phyloP scores from a whole-genome alignment of 306 rosid species.

The Cyclanthera cordifolia region DNA sequence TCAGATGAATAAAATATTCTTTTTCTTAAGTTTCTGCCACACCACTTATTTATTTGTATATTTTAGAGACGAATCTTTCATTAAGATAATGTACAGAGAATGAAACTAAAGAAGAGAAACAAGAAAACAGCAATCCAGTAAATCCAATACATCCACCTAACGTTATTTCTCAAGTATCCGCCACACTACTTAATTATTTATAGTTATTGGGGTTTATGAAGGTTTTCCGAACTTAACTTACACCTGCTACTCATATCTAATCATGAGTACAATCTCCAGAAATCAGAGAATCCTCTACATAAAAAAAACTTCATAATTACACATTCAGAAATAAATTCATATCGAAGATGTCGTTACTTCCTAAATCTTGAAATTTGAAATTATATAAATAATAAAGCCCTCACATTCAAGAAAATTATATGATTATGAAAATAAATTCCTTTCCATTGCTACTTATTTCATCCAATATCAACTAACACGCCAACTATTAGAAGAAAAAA shows the following conservation, averaged over 20 bases:
- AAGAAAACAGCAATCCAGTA: no score
- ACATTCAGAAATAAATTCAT: not conserved
- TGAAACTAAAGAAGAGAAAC: no score
- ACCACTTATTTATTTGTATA: not conserved
- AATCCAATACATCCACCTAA: no score
- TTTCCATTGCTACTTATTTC: not conserved
- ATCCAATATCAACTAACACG: not conserved
- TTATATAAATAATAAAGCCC: not conserved
- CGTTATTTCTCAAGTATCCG: not conserved
- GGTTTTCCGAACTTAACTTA: not conserved
- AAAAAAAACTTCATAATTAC: not conserved
- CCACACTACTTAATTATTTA: not conserved
- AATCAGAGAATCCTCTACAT: not conserved
- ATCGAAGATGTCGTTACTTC: not conserved
- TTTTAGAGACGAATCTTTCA: no score
- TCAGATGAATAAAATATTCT: not conserved
- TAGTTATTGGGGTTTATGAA: not conserved
- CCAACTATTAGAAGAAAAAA: not conserved
- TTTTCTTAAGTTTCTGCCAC: constrained; percentile 1
- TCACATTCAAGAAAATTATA: not conserved
- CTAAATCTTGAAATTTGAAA: not conserved
- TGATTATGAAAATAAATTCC: not conserved
- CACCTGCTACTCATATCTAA: not conserved
- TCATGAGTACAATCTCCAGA: not conserved
- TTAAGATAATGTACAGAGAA: no score